Percentiles rank a stretch among this genome's conserved stretches.
Conservation (phyloP, 2,329 filamentous ascomycete genomes). For the Phaeomoniella chlamydospora region DNA sequence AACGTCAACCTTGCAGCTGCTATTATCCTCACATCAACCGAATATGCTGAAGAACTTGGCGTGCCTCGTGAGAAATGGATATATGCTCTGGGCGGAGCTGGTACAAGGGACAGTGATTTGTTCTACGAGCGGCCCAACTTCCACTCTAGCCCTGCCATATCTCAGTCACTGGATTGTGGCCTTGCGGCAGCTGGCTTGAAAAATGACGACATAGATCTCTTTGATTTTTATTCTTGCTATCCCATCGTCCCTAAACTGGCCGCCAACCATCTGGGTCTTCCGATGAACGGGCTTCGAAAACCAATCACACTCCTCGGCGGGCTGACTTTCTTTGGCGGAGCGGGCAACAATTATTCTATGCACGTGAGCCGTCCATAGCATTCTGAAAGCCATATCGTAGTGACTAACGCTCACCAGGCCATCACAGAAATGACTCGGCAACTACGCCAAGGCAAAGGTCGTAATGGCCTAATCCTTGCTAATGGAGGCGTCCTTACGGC, state of each 20-base stretch:
- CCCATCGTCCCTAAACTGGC: constrained; percentile 56
- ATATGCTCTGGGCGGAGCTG: constrained; percentile 49
- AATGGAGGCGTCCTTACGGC: constrained; percentile 54
- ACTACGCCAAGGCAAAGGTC: constrained; percentile 30
- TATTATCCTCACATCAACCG: constrained; percentile 43
- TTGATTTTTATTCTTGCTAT: constrained; percentile 57
- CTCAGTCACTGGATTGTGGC: constrained; percentile 39
- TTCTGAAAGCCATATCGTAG: neutral
- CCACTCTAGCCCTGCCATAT: constrained; percentile 43
- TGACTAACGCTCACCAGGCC: constrained; percentile 15
- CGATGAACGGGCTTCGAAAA: constrained; percentile 29
- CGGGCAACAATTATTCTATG: constrained; percentile 59
- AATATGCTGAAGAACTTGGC: constrained; percentile 38
- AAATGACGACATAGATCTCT: constrained; percentile 41
- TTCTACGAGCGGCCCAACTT: constrained; percentile 50
- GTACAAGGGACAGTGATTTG: constrained; percentile 42
- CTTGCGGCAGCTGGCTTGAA: constrained; percentile 32
- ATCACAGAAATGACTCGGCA: constrained; percentile 42
- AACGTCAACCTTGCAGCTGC: constrained; percentile 50
- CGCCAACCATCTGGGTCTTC: constrained; percentile 42
- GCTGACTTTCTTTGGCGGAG: constrained; percentile 53
- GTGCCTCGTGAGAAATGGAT: constrained; percentile 45
- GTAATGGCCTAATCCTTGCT: constrained; percentile 44
- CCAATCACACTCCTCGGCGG: constrained; percentile 50
- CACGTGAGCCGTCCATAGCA: constrained; percentile 30